Evolutionary conservation across 768 basidiomycete species (phyloP), one percentile per base, ranked within the genome.

Genomic region (Collybiopsis confluens): DNA sequence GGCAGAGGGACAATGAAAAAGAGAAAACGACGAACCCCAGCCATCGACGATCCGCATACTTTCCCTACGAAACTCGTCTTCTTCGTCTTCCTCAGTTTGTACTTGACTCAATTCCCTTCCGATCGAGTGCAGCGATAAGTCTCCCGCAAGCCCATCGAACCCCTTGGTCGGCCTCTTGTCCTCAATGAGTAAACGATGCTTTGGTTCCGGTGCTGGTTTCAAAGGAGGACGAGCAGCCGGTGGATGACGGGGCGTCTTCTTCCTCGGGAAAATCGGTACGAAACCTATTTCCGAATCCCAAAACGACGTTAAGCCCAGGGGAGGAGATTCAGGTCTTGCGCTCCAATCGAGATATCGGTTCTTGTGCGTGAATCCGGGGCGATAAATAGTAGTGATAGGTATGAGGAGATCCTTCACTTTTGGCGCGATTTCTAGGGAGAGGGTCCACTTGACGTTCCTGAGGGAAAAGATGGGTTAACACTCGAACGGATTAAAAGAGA

Each of bases 31-130:
- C 78, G 41, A 61, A 88, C 88, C 64, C 84, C 85, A 85, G 26
- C 85, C 87, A 64, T 81, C 74, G 1, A 87, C 77, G 30, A 86
- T 60, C 8, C 75, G 68, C 73, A 89, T 77, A 62, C 81, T 79
- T 46, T 75, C 73, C 30, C 61, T 62, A n/a, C 73, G 67, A 5
- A 80, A 56, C 45, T 81, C 76, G 3, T 65, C 66, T 21, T 78
- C 76, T 33, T 73, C 67, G 45, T 76, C 45, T 37, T 73, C 68
- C 43, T 65, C 60, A 42, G 69, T 54, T 6, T n/a, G 16, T 2
- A 27, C 45, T 16, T 15, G 9, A 11, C 4, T 20, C 15, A 54
- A 26, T 13, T 36, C 35, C 23, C 42, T 5, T 4, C 10, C 43
- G 15, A 37, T 33, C 30, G 5, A 33, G 30, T 13, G 30, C 30